A percentile compares a stretch with the other conserved stretches of the same genome.
These are phyloP conservation scores for Eimeria acervulina DNA, from an alignment of 169 alveolate species.

Conservation along the genomic window DNA sequence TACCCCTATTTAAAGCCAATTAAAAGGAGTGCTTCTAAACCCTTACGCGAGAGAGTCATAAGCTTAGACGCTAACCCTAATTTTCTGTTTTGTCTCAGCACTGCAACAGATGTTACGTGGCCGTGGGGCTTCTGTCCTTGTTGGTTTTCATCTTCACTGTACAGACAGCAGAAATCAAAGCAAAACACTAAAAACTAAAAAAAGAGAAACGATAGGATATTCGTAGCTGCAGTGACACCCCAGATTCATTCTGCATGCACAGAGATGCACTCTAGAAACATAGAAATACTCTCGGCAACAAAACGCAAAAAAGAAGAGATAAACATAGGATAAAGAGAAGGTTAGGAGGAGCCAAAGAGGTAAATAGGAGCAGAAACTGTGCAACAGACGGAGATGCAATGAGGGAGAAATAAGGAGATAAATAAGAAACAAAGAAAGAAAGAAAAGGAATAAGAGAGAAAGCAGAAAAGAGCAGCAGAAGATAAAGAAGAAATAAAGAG, in stretches of 20 bases:
- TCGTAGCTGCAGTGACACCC: too few species aligned
- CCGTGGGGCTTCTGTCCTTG: slow-evolving; percentile 85
- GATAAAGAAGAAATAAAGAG: neutral
- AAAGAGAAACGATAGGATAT: too few species aligned
- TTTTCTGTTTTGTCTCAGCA: slow-evolving; percentile 93
- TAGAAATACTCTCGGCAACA: neutral
- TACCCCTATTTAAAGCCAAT: too few species aligned
- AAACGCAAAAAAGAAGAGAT: too few species aligned
- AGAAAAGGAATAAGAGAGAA: neutral
- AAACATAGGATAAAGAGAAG: too few species aligned
- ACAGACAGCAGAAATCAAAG: neutral
- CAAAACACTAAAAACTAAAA: too few species aligned
- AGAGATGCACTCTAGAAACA: too few species aligned
- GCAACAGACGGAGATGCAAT: neutral
- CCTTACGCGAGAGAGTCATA: slow-evolving; percentile 79
- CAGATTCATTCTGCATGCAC: neutral
- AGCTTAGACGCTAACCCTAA: slow-evolving; percentile 95
- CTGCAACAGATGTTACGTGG: slow-evolving; percentile 95
- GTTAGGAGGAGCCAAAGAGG: too few species aligned
- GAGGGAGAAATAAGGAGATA: neutral
- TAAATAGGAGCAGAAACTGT: too few species aligned
- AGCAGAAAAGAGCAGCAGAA: neutral
- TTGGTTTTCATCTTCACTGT: slow-evolving; percentile 81
- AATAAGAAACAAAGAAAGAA: neutral
- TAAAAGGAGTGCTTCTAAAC: too few species aligned